phyloP scores from a whole-genome alignment of 2,329 filamentous ascomycete species.

The Rhexocercosporidium sp. region DNA sequence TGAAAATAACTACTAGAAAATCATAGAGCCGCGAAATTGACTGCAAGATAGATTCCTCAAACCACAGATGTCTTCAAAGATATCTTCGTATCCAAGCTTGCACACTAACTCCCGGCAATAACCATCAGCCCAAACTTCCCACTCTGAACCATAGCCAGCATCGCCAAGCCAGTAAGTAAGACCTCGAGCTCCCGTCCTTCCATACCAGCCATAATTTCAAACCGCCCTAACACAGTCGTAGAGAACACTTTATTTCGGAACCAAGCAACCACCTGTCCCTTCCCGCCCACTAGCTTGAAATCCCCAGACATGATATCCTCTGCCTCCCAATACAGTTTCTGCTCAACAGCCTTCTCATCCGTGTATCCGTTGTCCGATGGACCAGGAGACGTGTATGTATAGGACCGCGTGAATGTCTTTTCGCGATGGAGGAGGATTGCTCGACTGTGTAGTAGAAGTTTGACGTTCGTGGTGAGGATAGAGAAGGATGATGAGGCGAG shows the following conservation, averaged over 20 bases:
- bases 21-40: too few species aligned
- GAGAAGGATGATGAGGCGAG: slow-evolving; percentile 43
- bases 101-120: neutral
- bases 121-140: neutral
- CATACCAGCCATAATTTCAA: slow-evolving; percentile 8
- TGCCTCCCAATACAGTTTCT: slow-evolving; percentile 6
- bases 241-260: slow-evolving; percentile 17
- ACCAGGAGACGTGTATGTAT: neutral
- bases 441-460: slow-evolving; percentile 68
- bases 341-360: neutral
- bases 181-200: neutral
- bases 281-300: slow-evolving; percentile 10
- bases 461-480: slow-evolving; percentile 58
- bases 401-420: neutral
- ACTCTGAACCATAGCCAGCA: slow-evolving; percentile 15
- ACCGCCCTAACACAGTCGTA: slow-evolving; percentile 13
- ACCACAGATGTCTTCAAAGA: too few species aligned
- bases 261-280: slow-evolving; percentile 59
- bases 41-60: too few species aligned
- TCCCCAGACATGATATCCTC: slow-evolving; percentile 14
- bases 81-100: neutral
- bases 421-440: slow-evolving; percentile 70
- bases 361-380: neutral
- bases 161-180: slow-evolving; percentile 5
- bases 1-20: too few species aligned